Evolutionary conservation across 495 filamentous ascomycete species (phyloP), one percentile per base, ranked within the genome.

Genomic region (Talaromyces thailandensis): DNA sequence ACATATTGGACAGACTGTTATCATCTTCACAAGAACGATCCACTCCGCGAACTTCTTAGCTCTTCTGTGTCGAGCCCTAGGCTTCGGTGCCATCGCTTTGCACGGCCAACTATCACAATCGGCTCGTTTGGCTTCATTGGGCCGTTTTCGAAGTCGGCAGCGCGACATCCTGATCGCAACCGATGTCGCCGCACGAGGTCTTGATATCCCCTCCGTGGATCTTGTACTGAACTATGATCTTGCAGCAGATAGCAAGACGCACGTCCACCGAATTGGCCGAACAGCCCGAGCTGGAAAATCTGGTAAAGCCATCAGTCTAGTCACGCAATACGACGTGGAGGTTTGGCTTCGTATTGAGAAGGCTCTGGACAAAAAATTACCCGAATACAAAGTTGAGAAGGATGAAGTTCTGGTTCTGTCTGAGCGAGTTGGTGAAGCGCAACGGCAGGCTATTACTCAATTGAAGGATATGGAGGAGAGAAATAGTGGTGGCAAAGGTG

Each of bases 21-120:
- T 98, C 67, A 83, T 97, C 64, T 98, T 98, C 77, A 90, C 88
- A 1, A 80, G 94, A n/a, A 98, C 95, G 0, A 89, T 98, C 18
- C 87, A 91, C 73, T 93, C 97, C 69, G 89, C 92, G 0, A 91
- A 95, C 69, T 82, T 92, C 2, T 66, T 98, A 3, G 84, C 93
- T 8, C 86, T 94, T 69, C 75, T 98, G 24, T 83, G 96, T 3
- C 84, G 94, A 25, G 78, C 82, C 4, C 83, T 98, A 1, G 90
- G 90, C 61, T 83, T 93, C 78, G 84, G 87, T 55, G 92, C 92
- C 7, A 93, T 97, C 66, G 93, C 95, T 2, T 78, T 98, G 0
- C 92, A 98, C 68, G 94, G 94, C 52, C 88, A 93, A 67, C 82
- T 98, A 24, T 90, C 85, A 1, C 94, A 98, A 71, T 88, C 85